Percentiles rank a stretch among this genome's conserved stretches.
Evolutionary conservation across 1,284 basidiomycete species (phyloP).

Genomic region (Hemileia vastatrix): DNA sequence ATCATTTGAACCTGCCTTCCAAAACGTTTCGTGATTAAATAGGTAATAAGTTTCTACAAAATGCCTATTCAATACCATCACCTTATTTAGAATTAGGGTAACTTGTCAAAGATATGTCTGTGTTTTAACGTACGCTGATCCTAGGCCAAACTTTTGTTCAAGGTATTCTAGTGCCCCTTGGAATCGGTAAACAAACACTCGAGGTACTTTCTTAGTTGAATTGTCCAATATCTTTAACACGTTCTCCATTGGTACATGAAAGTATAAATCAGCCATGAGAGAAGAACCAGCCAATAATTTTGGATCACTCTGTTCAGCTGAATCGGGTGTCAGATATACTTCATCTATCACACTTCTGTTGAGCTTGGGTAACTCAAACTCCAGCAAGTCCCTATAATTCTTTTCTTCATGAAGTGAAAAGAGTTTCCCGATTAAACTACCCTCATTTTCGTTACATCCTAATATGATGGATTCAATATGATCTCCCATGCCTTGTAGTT

Average conservation of each 20-base stretch:
- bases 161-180: slow-evolving; percentile 4
- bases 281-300: neutral
- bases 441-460: slow-evolving; percentile 15
- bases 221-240: slow-evolving; percentile 1
- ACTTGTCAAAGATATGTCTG: neutral
- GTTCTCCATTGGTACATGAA: slow-evolving; percentile 12
- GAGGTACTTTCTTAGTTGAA: neutral
- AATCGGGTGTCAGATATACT: neutral
- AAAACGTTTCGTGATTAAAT: slow-evolving; percentile 13
- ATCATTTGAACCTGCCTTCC: slow-evolving; percentile 8
- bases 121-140: slow-evolving; percentile 3
- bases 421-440: slow-evolving; percentile 13
- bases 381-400: slow-evolving; percentile 5
- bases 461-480: slow-evolving; percentile 16
- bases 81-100: neutral
- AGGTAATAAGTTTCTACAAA: slow-evolving; percentile 8
- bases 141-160: slow-evolving; percentile 7
- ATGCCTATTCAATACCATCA: neutral
- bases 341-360: slow-evolving; percentile 5
- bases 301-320: neutral
- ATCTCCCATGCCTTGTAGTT: slow-evolving; percentile 15
- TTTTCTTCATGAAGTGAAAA: slow-evolving; percentile 8
- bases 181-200: slow-evolving; percentile 13
- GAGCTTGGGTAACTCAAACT: neutral
- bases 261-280: slow-evolving; percentile 4